Conservation (phyloP, 306 rosid genomes). For the Astragalus glycyphyllos region DNA sequence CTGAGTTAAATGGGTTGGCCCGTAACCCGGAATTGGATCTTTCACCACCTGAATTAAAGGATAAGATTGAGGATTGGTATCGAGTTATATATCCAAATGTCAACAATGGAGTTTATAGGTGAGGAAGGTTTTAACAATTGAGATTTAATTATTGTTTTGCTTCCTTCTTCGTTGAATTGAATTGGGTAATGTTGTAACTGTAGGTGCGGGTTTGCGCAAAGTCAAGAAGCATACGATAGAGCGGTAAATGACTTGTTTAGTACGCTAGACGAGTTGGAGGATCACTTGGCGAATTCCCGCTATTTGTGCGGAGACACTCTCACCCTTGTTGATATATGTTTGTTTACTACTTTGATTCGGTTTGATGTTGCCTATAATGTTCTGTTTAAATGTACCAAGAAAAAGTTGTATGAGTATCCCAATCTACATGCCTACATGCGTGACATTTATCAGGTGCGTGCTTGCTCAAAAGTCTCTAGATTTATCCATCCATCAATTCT, state of each 20-base stretch:
- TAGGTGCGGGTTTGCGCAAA: constrained; percentile 96
- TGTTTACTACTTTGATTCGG: constrained; percentile 79
- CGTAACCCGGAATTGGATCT: constrained; percentile 69
- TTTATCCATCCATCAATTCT: neutral
- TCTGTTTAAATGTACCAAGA: constrained; percentile 87
- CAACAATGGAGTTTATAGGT: constrained; percentile 93
- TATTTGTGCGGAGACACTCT: constrained; percentile 67
- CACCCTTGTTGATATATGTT: constrained; percentile 74
- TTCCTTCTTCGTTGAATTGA: neutral
- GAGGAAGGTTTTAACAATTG: neutral
- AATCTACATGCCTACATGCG: constrained; percentile 77
- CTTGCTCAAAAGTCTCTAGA: neutral
- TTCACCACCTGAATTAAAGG: constrained; percentile 65
- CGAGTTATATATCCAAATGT: constrained; percentile 75
- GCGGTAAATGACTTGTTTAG: constrained; percentile 70
- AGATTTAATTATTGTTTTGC: neutral
- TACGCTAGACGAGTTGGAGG: constrained; percentile 65
- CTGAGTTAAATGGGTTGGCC: constrained; percentile 69
- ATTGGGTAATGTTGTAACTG: neutral
- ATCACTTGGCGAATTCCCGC: constrained; percentile 60
- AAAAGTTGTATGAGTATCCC: constrained; percentile 70
- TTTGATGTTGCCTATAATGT: constrained; percentile 75
- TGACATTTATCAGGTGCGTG: constrained; percentile 74
- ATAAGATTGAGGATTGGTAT: constrained; percentile 78
- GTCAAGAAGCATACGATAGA: constrained; percentile 78